These are phyloP conservation scores for Collybia nuda DNA, from an alignment of 768 basidiomycete genomes.

Conservation along the genomic window DNA sequence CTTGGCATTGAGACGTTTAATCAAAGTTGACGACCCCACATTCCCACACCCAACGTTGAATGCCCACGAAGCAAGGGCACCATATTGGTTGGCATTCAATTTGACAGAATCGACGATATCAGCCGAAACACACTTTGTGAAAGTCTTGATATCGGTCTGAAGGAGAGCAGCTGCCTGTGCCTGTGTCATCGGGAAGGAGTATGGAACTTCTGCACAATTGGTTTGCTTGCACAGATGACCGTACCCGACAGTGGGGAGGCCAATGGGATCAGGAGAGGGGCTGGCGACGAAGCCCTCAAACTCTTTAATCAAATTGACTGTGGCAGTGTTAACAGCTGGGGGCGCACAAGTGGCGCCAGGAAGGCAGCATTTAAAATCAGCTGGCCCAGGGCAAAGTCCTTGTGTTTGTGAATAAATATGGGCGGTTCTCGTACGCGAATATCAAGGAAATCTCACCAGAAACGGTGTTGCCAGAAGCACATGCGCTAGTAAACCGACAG, in stretches of 20 bases:
- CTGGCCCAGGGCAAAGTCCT: too few species aligned
- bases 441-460: too few species aligned
- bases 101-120: slow-evolving; percentile 20
- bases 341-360: background rate
- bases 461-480: too few species aligned
- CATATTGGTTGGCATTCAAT: slow-evolving; percentile 33
- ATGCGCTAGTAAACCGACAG: too few species aligned
- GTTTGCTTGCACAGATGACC: slow-evolving; percentile 30
- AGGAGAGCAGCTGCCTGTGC: slow-evolving; percentile 27
- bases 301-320: slow-evolving; percentile 26
- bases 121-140: slow-evolving; percentile 28
- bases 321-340: slow-evolving; percentile 25
- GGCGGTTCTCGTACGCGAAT: too few species aligned
- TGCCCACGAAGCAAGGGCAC: slow-evolving; percentile 29
- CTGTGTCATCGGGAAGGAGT: slow-evolving; percentile 30
- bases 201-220: slow-evolving; percentile 31
- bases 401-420: too few species aligned
- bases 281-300: slow-evolving; percentile 33
- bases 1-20: slow-evolving; percentile 28
- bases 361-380: too few species aligned
- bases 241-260: slow-evolving; percentile 34
- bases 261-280: slow-evolving; percentile 34
- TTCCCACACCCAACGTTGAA: slow-evolving; percentile 30
- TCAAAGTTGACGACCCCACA: slow-evolving; percentile 23
- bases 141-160: slow-evolving; percentile 22